Percentiles rank a stretch among this genome's conserved stretches.
phyloP scores from a whole-genome alignment of 495 filamentous ascomycete species.

The Aspergillus homomorphus region DNA sequence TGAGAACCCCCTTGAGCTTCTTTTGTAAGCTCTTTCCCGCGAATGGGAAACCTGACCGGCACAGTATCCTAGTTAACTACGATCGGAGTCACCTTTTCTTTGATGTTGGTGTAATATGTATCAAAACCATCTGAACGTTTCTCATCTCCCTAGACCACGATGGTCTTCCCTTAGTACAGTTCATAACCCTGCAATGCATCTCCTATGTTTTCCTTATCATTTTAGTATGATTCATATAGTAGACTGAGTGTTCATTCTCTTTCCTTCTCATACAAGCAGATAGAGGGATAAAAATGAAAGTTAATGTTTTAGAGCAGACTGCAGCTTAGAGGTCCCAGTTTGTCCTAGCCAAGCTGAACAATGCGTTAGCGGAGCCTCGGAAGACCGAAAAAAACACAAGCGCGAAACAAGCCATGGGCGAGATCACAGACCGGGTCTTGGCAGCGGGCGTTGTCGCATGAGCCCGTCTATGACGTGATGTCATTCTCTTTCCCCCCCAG shows the following conservation, averaged over 20 bases:
- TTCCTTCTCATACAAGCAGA: too few species aligned
- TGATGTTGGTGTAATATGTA: slow-evolving; percentile 43
- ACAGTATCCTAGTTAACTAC: slow-evolving; percentile 19
- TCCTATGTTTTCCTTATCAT: slow-evolving; percentile 15
- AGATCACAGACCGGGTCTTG: slow-evolving; percentile 5
- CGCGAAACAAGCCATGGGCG: not conserved
- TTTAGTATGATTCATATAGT: not conserved
- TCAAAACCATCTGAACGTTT: slow-evolving; percentile 36
- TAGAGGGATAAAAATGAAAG: too few species aligned
- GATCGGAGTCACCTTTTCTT: slow-evolving; percentile 12
- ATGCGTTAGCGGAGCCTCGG: not conserved
- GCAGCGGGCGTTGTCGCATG: slow-evolving; percentile 13
- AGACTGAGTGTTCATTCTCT: not conserved
- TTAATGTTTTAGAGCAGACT: too few species aligned
- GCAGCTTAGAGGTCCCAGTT: not conserved
- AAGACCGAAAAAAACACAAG: not conserved
- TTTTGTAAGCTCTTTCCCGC: slow-evolving; percentile 58
- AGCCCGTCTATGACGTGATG: slow-evolving; percentile 36
- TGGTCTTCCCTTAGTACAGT: slow-evolving; percentile 30
- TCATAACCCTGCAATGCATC: slow-evolving; percentile 40
- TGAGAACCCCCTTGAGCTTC: slow-evolving; percentile 92
- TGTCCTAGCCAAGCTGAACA: not conserved
- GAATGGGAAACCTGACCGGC: slow-evolving; percentile 6
- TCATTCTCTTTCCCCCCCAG: slow-evolving; percentile 13
- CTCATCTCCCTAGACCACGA: slow-evolving; percentile 26